Conservation (phyloP, 306 rosid genomes). For the Biancaea sappan region DNA sequence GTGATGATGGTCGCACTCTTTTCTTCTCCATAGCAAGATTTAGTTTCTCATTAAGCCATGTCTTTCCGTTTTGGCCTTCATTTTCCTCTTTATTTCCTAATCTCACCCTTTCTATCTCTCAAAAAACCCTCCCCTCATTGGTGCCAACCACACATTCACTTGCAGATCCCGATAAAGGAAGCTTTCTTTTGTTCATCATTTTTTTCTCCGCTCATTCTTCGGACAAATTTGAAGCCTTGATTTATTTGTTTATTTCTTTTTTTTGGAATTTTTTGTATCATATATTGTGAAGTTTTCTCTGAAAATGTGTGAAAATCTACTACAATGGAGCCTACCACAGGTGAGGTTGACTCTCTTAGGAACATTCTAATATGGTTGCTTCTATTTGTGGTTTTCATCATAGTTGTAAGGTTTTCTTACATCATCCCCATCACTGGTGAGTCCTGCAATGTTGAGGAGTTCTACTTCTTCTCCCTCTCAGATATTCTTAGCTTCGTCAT, state of each 20-base stretch:
- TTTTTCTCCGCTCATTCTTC: too few species aligned
- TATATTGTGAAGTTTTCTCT: too few species aligned
- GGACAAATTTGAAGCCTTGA: neutral
- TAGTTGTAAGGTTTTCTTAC: slow-evolving; percentile 74
- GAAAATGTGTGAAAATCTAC: slow-evolving; percentile 13
- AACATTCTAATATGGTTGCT: slow-evolving; percentile 65
- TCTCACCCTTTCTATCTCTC: slow-evolving; percentile 27
- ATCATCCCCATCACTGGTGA: slow-evolving; percentile 76
- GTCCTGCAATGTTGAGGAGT: slow-evolving; percentile 67
- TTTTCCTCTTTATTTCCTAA: slow-evolving; percentile 40
- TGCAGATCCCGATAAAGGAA: slow-evolving; percentile 87
- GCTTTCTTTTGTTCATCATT: neutral
- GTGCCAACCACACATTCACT: slow-evolving; percentile 91
- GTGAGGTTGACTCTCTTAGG: slow-evolving; percentile 53
- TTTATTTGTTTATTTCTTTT: neutral
- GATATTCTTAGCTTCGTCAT: slow-evolving; percentile 59
- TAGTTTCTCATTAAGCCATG: slow-evolving; percentile 42
- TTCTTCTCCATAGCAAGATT: neutral
- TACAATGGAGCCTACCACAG: slow-evolving; percentile 56
- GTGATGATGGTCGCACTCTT: slow-evolving; percentile 15
- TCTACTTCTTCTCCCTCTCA: slow-evolving; percentile 85
- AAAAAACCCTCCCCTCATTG: slow-evolving; percentile 54
- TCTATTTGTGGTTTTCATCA: slow-evolving; percentile 64
- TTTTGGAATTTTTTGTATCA: neutral
- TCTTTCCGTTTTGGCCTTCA: slow-evolving; percentile 47